Percentiles rank a stretch among this genome's conserved stretches.
phyloP scores from a whole-genome alignment of 192 early-diverging fungal species.

The Coemansia sp. region DNA sequence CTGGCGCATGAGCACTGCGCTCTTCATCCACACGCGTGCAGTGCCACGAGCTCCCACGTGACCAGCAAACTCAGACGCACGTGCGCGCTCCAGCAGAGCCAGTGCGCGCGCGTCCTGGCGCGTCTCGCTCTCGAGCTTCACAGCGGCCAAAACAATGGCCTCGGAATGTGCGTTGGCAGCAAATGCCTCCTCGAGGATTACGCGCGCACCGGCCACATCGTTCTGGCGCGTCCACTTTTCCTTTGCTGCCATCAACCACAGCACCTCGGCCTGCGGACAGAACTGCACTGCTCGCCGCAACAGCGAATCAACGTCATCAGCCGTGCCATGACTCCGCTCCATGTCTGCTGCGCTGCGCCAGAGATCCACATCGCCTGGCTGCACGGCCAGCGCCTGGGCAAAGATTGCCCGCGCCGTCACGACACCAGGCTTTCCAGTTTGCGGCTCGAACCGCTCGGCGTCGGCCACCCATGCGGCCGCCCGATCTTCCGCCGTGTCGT shows the following conservation, averaged over 20 bases:
- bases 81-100: constrained; percentile 70
- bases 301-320: constrained; percentile 72
- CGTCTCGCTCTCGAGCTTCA: constrained; percentile 93
- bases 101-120: constrained; percentile 76
- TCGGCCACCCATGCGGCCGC: constrained; percentile 87
- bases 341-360: constrained; percentile 86
- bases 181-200: constrained; percentile 83
- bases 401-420: constrained; percentile 88
- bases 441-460: constrained; percentile 68
- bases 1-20: constrained; percentile 81
- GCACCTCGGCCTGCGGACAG: constrained; percentile 87
- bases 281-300: constrained; percentile 81
- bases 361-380: constrained; percentile 75
- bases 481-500: constrained; percentile 74
- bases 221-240: constrained; percentile 81
- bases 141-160: constrained; percentile 92
- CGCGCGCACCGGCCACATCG: constrained; percentile 79
- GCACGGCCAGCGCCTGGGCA: constrained; percentile 72
- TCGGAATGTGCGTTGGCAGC: constrained; percentile 88
- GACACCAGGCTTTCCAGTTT: constrained; percentile 51
- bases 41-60: constrained; percentile 61
- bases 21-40: constrained; percentile 94
- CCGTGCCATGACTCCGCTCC: constrained; percentile 78
- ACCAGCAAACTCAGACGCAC: constrained; percentile 26
- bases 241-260: constrained; percentile 98